These are phyloP conservation scores for Schizopora paradoxa DNA, from an alignment of 1,284 basidiomycete species.

Conservation along the genomic window DNA sequence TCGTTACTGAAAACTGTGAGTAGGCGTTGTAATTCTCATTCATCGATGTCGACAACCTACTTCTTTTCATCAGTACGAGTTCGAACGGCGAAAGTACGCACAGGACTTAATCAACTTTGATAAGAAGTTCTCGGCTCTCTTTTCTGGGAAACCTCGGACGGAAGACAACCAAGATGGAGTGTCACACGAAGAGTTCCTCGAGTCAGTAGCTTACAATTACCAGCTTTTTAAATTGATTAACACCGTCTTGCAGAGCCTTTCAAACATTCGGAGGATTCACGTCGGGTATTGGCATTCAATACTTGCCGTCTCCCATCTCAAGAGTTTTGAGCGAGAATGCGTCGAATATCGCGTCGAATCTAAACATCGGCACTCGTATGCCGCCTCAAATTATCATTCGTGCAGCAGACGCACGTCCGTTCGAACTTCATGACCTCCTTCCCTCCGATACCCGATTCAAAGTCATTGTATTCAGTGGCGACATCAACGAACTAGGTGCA, in stretches of 20 bases:
- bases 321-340: too few relatives aligned
- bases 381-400: slow-evolving; percentile 55
- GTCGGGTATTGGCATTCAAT: slow-evolving; percentile 63
- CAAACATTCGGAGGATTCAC: slow-evolving; percentile 54
- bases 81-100: slow-evolving; percentile 69
- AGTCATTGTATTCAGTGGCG: slow-evolving; percentile 62
- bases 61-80: slow-evolving; percentile 48
- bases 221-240: background rate
- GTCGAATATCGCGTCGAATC: slow-evolving; percentile 34
- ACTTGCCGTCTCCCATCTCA: slow-evolving; percentile 49
- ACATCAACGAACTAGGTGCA: slow-evolving; percentile 33
- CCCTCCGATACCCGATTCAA: slow-evolving; percentile 71
- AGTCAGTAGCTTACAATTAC: slow-evolving; percentile 31
- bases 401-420: slow-evolving; percentile 55
- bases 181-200: slow-evolving; percentile 59
- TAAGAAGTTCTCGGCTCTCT: slow-evolving; percentile 66
- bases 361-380: slow-evolving; percentile 56
- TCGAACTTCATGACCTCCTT: slow-evolving; percentile 65
- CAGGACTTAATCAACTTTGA: slow-evolving; percentile 81
- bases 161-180: slow-evolving; percentile 54
- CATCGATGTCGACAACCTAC: background rate
- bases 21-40: slow-evolving; percentile 6
- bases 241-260: slow-evolving; percentile 40
- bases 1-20: slow-evolving; percentile 68
- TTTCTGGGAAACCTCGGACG: slow-evolving; percentile 70